These are phyloP conservation scores for Phyllosticta citrichinensis DNA, from an alignment of 2,329 filamentous ascomycete species.

Conservation along the genomic window DNA sequence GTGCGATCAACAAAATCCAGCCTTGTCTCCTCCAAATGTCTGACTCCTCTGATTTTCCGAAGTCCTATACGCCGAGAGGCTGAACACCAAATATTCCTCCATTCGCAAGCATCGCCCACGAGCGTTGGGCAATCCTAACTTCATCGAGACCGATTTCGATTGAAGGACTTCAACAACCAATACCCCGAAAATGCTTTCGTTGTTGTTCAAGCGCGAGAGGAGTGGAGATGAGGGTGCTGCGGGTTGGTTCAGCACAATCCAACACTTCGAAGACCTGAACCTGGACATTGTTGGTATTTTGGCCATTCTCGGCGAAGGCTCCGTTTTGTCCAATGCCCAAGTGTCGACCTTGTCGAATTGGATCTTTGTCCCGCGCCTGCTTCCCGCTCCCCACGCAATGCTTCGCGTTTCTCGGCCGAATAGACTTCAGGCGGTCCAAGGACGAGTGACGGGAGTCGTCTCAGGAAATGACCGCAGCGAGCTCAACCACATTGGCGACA, in stretches of 20 bases:
- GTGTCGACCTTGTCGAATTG: constrained; percentile 40
- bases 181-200: too few species aligned
- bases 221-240: neutral
- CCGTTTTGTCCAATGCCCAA: constrained; percentile 40
- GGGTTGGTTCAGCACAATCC: constrained; percentile 9
- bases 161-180: too few species aligned
- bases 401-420: constrained; percentile 36
- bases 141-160: too few species aligned
- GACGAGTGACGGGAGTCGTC: constrained; percentile 35
- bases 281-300: constrained; percentile 48
- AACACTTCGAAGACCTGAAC: constrained; percentile 27
- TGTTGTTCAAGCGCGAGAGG: neutral
- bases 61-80: neutral
- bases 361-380: constrained; percentile 39
- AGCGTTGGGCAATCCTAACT: neutral
- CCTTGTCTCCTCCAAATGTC: neutral
- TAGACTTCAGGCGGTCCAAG: constrained; percentile 31
- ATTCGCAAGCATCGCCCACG: neutral
- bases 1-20: neutral
- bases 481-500: constrained; percentile 40
- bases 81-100: neutral
- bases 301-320: constrained; percentile 44
- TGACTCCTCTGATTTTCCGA: neutral
- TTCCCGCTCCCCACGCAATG: constrained; percentile 42
- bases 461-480: constrained; percentile 38